Percentiles rank a stretch among this genome's conserved stretches.
Conservation (phyloP, 208 protist species). For the Wallacemonas sp. region DNA sequence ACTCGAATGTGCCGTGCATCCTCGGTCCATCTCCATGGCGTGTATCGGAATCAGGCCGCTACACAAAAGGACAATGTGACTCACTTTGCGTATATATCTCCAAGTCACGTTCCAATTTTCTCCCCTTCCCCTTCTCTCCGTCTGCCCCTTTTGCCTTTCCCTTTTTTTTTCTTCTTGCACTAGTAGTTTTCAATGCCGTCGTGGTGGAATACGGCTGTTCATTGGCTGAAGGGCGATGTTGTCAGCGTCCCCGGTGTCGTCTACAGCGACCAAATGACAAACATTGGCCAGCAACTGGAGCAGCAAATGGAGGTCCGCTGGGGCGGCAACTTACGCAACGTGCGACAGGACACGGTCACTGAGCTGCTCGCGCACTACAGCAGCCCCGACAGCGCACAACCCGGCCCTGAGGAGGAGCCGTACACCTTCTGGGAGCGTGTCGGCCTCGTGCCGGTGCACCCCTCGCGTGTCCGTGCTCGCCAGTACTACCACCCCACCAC, state of each 20-base stretch:
- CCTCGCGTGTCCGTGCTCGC: constrained; percentile 74
- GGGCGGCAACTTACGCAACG: constrained; percentile 73
- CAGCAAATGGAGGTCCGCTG: constrained; percentile 33
- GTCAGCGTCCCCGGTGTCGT: constrained; percentile 66
- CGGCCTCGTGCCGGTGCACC: constrained; percentile 78
- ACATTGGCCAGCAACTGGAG: constrained; percentile 27
- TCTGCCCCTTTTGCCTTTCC: not conserved
- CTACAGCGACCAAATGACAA: constrained; percentile 66
- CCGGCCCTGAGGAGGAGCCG: constrained; percentile 79
- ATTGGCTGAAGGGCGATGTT: constrained; percentile 38
- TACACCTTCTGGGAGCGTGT: constrained; percentile 90
- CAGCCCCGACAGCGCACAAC: constrained; percentile 9
- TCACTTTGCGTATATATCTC: too few relatives aligned
- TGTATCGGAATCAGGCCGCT: too few relatives aligned
- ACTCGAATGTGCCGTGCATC: too few relatives aligned
- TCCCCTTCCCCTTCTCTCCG: too few relatives aligned
- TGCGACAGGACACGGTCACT: constrained; percentile 58
- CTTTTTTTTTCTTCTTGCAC: constrained; percentile 13
- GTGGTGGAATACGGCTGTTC: not conserved
- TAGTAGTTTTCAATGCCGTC: not conserved
- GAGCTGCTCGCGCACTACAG: constrained; percentile 21
- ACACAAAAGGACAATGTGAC: too few relatives aligned
- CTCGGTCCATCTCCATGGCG: too few relatives aligned
- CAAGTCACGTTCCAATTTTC: too few relatives aligned
- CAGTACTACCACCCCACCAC: constrained; percentile 89